Base-by-base conservation (phyloP, 257 asterid genomes). In the Anisodus tanguticus region DNA sequence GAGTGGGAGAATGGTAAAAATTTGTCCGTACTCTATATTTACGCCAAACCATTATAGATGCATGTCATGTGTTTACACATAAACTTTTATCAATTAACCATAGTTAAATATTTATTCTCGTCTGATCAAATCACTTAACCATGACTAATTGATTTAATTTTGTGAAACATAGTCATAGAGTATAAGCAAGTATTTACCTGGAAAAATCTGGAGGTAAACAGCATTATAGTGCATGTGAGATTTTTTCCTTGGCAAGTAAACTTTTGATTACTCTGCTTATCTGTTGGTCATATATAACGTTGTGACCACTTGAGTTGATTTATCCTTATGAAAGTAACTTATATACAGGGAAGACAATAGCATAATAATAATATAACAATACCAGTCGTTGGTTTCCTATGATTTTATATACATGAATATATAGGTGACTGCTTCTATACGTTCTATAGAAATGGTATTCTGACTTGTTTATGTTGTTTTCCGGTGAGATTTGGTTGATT, bases 181-280 rank as follows among this genome's bases (percentile, higher is more conserved):
- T 59, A 17, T 59, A 22, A 22, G 26, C 26, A 59, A 9, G 64
- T 59, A 59, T 17, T 59, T 59, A 17, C 64, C 64, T 59, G 31
- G 10, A 59, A 22, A 22, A 22, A 22, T 22, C 26, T 22, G 26
- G 26, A 22, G 26, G 26, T 22, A 22, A 22, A 22, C 26, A 22
- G 26, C 26, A 22, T 17, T 17, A 59, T 16, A 59, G 64, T 17
- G 64, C 26, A 59, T 59, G 26, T 59, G 64, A 59, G 54, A 77
- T 22, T 13, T 59, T 54, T 81, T 68, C 5, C 47, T 37, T 5
- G 31, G 7, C 58, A 58, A 9, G 41, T 6, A 11, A 22, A 39
- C 35, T 54, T 82, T 51, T 66, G 22, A 43, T 37, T 83, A 59
- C 76, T 82, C 57, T 72, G 71, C 83, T 88, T 87, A 71, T 67